Evolutionary conservation across 1,284 basidiomycete species (phyloP), one percentile per base, ranked within the genome.

Genomic region (Ustilago xerochloae): DNA sequence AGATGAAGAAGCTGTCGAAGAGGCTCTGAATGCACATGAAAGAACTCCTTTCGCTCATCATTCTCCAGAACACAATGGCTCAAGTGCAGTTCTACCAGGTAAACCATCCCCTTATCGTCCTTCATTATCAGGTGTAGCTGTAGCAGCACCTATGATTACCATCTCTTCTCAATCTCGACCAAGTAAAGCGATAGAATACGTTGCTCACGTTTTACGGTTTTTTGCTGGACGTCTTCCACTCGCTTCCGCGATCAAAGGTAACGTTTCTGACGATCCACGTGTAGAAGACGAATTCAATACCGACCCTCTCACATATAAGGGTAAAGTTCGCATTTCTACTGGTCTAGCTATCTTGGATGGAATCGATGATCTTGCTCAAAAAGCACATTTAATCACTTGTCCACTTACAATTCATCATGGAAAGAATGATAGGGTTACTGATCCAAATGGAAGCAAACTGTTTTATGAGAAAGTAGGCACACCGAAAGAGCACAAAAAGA

Each of bases 381-480:
- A 87, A 16, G 82, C 82, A 6, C 65, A 75, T n/a, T 51, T 65
- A 20, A 81, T 85, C 51, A 74, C 56, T 8, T 76, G 77, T 80
- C 87, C 87, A 6, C 83, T 88, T 46, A 84, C 84, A 9, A 81
- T 88, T 30, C 81, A 87, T 38, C 87, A 88, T 63, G 87, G 87
- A 2, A 79, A 81, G 12, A 71, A 84, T 20, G 87, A 88, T 78
- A 80, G 87, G 35, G 86, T 85, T 0, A 87, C 87, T 8, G 84
- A 84, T 10, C 85, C 85, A 49, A 69, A 81, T 4, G 86, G 85
- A 9, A 87, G 86, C 3, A 75, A 85, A 32, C 69, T 75, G 20
- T 85, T 87, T 58, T 86, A 85, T 59, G 80, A 85, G 6, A 77
- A 85, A 22, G 74, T 87, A n/a, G 56, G 59, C 4, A 77, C 65